A percentile compares a stretch with the other conserved stretches of the same genome.
These are phyloP conservation scores for Xanthoceras sorbifolium DNA, from an alignment of 345 rosid species.

Conservation along the genomic window DNA sequence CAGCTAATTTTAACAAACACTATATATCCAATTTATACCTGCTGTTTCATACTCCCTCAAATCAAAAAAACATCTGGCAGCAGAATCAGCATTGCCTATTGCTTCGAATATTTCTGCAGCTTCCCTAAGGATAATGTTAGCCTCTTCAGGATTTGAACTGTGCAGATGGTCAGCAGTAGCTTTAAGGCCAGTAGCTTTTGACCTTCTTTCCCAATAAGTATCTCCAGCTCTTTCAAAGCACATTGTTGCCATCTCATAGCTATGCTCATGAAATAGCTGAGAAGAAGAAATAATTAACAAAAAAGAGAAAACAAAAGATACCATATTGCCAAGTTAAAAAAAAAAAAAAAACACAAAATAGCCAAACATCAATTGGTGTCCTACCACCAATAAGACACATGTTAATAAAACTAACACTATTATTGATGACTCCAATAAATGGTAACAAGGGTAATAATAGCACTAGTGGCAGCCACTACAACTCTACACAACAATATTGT, in stretches of 20 bases:
- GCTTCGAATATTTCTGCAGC: slow-evolving; percentile 47
- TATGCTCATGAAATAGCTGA: slow-evolving; percentile 42
- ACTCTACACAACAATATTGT: no score
- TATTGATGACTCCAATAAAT: no score
- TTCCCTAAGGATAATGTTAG: slow-evolving; percentile 32
- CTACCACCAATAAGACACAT: background rate
- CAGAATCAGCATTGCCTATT: slow-evolving; percentile 43
- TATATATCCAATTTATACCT: slow-evolving; percentile 10
- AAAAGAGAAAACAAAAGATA: background rate
- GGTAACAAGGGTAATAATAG: no score
- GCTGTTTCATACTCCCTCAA: slow-evolving; percentile 42
- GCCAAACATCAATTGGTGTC: background rate
- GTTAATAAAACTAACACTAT: no score
- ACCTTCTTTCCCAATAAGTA: slow-evolving; percentile 34
- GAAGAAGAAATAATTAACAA: slow-evolving; percentile 9
- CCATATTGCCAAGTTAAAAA: background rate
- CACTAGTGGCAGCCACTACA: no score
- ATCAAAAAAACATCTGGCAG: slow-evolving; percentile 44
- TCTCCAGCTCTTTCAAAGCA: slow-evolving; percentile 52
- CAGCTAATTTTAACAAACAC: no score
- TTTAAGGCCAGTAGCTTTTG: slow-evolving; percentile 41
- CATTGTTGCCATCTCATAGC: slow-evolving; percentile 44
- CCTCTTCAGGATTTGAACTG: slow-evolving; percentile 34
- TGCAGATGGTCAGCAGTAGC: slow-evolving; percentile 41
- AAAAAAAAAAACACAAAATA: background rate